Evolutionary conservation across 2,329 filamentous ascomycete genomes (phyloP), one percentile per base, ranked within the genome.

Genomic region (Fusarium sp.): DNA sequence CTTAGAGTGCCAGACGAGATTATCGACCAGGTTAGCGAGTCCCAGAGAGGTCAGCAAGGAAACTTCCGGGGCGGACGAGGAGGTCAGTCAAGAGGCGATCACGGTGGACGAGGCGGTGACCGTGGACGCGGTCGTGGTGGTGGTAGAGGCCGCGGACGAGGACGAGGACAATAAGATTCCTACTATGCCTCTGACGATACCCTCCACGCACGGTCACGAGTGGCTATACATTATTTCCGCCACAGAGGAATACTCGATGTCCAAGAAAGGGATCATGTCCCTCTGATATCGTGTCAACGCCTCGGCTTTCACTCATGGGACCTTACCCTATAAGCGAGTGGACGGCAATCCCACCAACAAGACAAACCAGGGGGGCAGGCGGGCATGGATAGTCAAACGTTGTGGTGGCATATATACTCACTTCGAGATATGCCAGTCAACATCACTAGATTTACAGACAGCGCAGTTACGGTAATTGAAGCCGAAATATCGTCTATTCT

Each of bases 1-100:
- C 90, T 99, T 35, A 92, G 96, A 78, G 94, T 99, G 4, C 95
- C 96, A 62, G 96, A 99, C 84, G 96, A 98, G 83, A 97, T 99
- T 72, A 94, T 99, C 84, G 96, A 98, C 74, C 84, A 94, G 42
- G 95, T 96, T 27, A 97, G 95, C 87, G 96, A 98, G 77, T 93
- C 96, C 81, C 96, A 98, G 83, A 93, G 94, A 80, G 89, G 89
- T 73, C 91, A 94, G 79, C 86, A 85, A 67, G 83, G 87, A 61
- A 86, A 85, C 71, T 93, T 92, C 79, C 88, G 92, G 66, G 91
- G 93, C 57, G 91, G 92, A 45, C 87, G 91, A 42, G 88, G 89
- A 71, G 88, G 90, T 18, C 85, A 86, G 63, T 84, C 89, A 79
- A 86, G 89, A 77, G 89, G 89, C 64, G 90, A 91, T 40, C 87